phyloP scores from a whole-genome alignment of 1,139 yeast genomes.

The Sugiyamaella japonica region DNA sequence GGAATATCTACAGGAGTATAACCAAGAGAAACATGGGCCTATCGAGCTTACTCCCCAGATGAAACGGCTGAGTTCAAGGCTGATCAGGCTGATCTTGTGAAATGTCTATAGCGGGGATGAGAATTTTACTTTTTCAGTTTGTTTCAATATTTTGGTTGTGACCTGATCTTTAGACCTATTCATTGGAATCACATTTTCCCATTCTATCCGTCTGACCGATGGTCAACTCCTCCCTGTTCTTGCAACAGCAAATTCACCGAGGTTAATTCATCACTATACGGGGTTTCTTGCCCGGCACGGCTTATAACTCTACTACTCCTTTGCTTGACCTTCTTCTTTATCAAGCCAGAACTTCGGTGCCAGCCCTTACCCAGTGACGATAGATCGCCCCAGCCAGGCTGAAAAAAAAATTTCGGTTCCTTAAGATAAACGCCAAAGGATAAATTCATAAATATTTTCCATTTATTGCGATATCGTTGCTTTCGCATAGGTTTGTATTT shows the following conservation, averaged over 20 bases:
- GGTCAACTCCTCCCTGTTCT: no score
- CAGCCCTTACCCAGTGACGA: conserved; percentile 1
- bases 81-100: not conserved
- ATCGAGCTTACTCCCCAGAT: not conserved
- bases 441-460: not conserved
- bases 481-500: not conserved
- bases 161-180: no score
- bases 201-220: no score
- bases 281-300: not conserved
- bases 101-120: not conserved
- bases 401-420: conserved; percentile 11
- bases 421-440: conserved; percentile 9
- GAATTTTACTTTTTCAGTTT: no score
- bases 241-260: not conserved
- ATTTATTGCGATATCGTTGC: not conserved
- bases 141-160: no score
- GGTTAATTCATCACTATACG: conserved; percentile 1
- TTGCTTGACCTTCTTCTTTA: not conserved
- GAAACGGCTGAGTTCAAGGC: not conserved
- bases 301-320: not conserved
- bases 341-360: not conserved
- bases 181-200: no score
- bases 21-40: no score
- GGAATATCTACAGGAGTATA: no score
- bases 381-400: conserved; percentile 12